These are phyloP conservation scores for Leccinellum rugosiceps DNA, from an alignment of 768 basidiomycete species.

Conservation along the genomic window DNA sequence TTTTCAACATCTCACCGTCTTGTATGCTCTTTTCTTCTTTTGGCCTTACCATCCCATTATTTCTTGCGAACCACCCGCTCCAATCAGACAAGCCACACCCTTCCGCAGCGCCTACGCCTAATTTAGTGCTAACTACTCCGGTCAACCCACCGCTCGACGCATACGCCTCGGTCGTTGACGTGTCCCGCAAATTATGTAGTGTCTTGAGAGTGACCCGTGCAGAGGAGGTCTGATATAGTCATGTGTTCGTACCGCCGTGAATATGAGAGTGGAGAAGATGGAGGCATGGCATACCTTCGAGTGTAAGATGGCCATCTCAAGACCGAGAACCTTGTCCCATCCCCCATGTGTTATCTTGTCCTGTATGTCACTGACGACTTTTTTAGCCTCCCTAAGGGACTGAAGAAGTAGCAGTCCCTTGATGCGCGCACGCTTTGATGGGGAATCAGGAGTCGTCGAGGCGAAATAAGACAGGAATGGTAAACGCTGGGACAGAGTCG, in stretches of 20 bases:
- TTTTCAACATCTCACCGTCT: constrained; percentile 56
- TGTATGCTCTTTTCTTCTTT: constrained; percentile 40
- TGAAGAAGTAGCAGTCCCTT: constrained; percentile 80
- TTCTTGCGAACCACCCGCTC: constrained; percentile 38
- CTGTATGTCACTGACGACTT: constrained; percentile 17
- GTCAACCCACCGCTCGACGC: constrained; percentile 72
- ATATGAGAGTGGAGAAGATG: background rate
- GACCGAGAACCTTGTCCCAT: constrained; percentile 51
- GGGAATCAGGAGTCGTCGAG: constrained; percentile 79
- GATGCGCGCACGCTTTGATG: constrained; percentile 67
- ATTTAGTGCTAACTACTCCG: constrained; percentile 58
- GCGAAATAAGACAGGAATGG: constrained; percentile 64
- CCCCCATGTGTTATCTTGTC: constrained; percentile 14
- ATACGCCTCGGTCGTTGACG: constrained; percentile 78
- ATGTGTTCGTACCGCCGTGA: background rate
- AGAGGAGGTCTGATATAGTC: constrained; percentile 6
- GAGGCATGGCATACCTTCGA: constrained; percentile 54
- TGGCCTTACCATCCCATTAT: constrained; percentile 47
- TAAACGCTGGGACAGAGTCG: constrained; percentile 3
- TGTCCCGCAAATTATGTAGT: constrained; percentile 69
- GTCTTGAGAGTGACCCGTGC: constrained; percentile 50
- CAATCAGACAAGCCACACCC: constrained; percentile 40
- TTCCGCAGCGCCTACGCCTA: constrained; percentile 53
- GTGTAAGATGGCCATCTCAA: constrained; percentile 77
- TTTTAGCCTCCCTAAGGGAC: constrained; percentile 19